Percentiles rank a stretch among this genome's conserved stretches.
phyloP scores from a whole-genome alignment of 306 rosid genomes.

The Sicyos edulis region DNA sequence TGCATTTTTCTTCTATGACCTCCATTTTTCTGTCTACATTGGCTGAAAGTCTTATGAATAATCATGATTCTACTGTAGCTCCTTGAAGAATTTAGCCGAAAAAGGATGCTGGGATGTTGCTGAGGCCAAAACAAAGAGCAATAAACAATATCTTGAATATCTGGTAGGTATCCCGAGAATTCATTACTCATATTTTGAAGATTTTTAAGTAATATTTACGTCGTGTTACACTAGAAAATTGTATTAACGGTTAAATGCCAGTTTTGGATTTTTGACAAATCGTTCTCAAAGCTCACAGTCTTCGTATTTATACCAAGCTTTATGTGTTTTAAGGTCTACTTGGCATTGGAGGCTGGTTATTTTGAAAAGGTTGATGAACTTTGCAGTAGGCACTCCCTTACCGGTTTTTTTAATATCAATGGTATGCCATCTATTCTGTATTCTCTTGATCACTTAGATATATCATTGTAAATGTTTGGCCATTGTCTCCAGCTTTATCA shows the following conservation, averaged over 20 bases:
- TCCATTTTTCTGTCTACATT: slow-evolving; percentile 16
- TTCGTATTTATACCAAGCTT: not conserved
- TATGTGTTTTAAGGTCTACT: slow-evolving; percentile 54
- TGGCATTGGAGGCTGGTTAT: slow-evolving; percentile 99
- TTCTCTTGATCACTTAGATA: slow-evolving; percentile 6
- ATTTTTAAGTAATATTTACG: not conserved
- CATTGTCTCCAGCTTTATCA: slow-evolving; percentile 10
- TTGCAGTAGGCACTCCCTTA: slow-evolving; percentile 67
- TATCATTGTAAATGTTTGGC: not conserved
- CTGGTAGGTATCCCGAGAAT: slow-evolving; percentile 51
- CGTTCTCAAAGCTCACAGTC: not conserved
- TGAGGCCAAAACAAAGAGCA: slow-evolving; percentile 60
- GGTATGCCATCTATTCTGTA: slow-evolving; percentile 32
- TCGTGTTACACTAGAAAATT: not conserved
- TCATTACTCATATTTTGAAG: slow-evolving; percentile 7
- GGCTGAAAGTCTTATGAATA: slow-evolving; percentile 22
- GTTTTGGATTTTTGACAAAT: not conserved
- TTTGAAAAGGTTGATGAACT: slow-evolving; percentile 79
- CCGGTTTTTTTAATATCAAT: slow-evolving; percentile 49
- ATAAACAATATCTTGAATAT: slow-evolving; percentile 80
- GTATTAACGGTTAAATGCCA: not conserved
- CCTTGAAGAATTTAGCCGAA: slow-evolving; percentile 77
- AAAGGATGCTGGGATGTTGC: slow-evolving; percentile 99
- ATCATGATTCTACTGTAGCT: slow-evolving; percentile 40
- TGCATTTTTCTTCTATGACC: slow-evolving; percentile 10